Base-by-base conservation (phyloP, 768 basidiomycete species). In the Pleurotus djamor region DNA sequence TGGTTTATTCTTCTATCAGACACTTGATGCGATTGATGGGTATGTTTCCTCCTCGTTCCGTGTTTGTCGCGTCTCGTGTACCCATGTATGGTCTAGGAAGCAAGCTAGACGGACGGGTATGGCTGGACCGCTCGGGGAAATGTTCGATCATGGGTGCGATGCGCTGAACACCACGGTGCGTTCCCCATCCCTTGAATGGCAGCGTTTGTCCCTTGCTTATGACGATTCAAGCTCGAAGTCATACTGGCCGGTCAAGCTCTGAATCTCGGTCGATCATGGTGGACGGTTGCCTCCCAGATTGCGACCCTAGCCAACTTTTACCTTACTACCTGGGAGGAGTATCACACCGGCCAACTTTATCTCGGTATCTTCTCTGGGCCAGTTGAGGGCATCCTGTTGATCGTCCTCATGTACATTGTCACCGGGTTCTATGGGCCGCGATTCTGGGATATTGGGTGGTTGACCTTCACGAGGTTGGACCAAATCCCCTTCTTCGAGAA, bases 81-180 rank as follows among this genome's bases (percentile, higher is more conserved):
- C 14, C 21, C 51, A 9, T 33, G 16, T 56, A 41, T 17, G 8
- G 21, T 35, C 44, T 54, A 94, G 96, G 13, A 98, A 98, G 71
- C 97, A 99, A 73, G 97, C 97, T 17, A 79, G 97, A 62, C 77
- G 96, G 52, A 96, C 95, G 0, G 94, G 94, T 1, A 98, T 97
- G 92, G 91, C 94, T n/a, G 93, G 97, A 4, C 96, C 96, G 28
- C 76, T 98, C 35, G 97, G 97, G 14, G 92, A 99, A 72, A 89
- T 98, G 87, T 99, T 99, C 71, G 97, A 99, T 69, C 97, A 98
- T 72, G 96, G 91, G 4, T 95, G 92, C 67, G 94, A 96, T 69
- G 95, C 96, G 0, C 79, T 99, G 64, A 98, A 98, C 68, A 98
- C 96, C 0, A 96, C 94, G 50, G 94, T 96, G 73, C 59, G 68